Conservation (phyloP, 2,329 filamentous ascomycete genomes). For the Diplodia sapinea region DNA sequence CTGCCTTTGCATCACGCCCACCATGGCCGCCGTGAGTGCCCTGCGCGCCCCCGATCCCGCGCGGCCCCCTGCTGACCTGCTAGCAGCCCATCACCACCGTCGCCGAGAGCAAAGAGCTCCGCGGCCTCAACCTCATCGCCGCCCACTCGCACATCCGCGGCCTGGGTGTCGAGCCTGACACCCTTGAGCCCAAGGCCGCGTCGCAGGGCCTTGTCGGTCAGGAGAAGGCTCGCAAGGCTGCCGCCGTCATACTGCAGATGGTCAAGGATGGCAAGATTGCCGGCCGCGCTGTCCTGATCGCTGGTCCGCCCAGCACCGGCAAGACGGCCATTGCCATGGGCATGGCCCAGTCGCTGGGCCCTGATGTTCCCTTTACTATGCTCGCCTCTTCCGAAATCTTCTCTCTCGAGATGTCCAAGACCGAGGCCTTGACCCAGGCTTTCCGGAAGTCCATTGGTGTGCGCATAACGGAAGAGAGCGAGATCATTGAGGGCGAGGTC, state of each 20-base stretch:
- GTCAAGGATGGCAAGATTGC: constrained; percentile 99
- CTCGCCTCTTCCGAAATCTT: constrained; percentile 97
- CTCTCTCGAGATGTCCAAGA: constrained; percentile 99
- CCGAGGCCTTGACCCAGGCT: constrained; percentile 96
- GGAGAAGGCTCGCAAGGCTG: constrained; percentile 94
- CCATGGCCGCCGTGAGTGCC: constrained; percentile 30
- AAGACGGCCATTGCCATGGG: constrained; percentile 99
- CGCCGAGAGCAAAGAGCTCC: constrained; percentile 93
- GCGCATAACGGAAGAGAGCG: constrained; percentile 97
- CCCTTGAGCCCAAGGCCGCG: constrained; percentile 80
- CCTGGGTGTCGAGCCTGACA: constrained; percentile 89
- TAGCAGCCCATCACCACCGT: constrained; percentile 74
- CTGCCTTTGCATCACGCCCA: constrained; percentile 4
- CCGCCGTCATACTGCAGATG: constrained; percentile 96
- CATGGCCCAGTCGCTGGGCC: constrained; percentile 93
- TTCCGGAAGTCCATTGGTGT: constrained; percentile 98
- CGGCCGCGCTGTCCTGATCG: constrained; percentile 90
- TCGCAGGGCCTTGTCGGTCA: constrained; percentile 96
- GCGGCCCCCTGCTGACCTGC: constrained; percentile 4
- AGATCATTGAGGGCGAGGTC: constrained; percentile 98
- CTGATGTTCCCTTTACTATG: constrained; percentile 95
- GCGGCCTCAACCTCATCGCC: constrained; percentile 95
- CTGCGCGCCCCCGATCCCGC: neutral
- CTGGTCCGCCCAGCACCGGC: constrained; percentile 93
- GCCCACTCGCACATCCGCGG: constrained; percentile 98